Evolutionary conservation across 805 yeast species (phyloP), one percentile per base, ranked within the genome.

Genomic region (Kuraishia borneana): DNA sequence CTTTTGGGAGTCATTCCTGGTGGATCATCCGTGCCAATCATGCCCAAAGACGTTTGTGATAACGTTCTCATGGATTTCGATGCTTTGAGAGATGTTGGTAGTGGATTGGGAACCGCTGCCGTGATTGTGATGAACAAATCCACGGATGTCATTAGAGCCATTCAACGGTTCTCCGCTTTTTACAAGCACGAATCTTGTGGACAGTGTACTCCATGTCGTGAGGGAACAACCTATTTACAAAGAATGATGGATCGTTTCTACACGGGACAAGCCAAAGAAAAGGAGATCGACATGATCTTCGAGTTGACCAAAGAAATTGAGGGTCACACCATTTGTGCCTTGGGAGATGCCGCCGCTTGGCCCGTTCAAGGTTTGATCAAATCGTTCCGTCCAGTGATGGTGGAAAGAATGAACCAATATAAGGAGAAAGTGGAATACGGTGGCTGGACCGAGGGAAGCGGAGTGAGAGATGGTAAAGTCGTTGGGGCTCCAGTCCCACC

Each of bases 291-390:
- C 52, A 75, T 74, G 83, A 75, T 85, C 39, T 68, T 72, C 48
- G 95, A 84, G 62, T 73, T 84, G 48, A 77, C 88, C 40, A 81
- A 83, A 63, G 85, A 83, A 56, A 75, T 83, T 46, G 94, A 84
- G 61, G 94, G 94, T 33, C 95, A 84, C 61, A 83, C 94, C 34
- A 83, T 83, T 50, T 83, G 95, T 64, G 95, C 94, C 21, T 68
- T 83, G 51, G 95, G 95, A 39, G 95, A 83, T 53, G 95, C 95
- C 22, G 85, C 94, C 38, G 87, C 92, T 21, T 83, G 95, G 95
- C 95, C 95, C 30, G 71, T 84, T 42, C 94, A 84, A 62, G 95
- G 95, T 38, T 70, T 83, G 44, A 81, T 84, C 47, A 78, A 80
- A 57, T 78, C 82, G 43, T 83, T 84, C 71, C 73, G 84, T 56